phyloP scores from a whole-genome alignment of 192 early-diverging fungal species.

The Podila epigama region DNA sequence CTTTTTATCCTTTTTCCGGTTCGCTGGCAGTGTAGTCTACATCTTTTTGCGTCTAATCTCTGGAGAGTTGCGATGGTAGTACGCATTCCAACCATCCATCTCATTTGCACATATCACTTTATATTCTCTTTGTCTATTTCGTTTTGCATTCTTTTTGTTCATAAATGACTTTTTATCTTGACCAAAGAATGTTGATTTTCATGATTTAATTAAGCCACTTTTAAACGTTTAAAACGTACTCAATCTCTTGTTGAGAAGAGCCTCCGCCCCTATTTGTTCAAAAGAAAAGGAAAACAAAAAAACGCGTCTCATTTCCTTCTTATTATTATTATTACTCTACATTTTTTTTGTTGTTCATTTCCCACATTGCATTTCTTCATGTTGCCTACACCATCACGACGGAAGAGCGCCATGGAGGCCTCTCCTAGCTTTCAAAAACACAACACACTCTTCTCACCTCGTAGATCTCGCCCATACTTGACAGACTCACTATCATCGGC shows the following conservation, averaged over 20 bases:
- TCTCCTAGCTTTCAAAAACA: conserved; percentile 20
- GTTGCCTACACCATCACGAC: conserved; percentile 7
- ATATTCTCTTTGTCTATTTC: no score
- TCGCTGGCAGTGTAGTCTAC: conserved; percentile 75
- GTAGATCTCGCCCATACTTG: conserved; percentile 1
- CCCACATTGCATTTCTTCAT: conserved; percentile 1
- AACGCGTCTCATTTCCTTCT: not conserved
- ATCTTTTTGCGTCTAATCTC: conserved; percentile 62
- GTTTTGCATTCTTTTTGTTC: no score
- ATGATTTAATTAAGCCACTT: no score
- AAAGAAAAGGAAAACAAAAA: not conserved
- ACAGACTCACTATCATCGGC: not conserved
- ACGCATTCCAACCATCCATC: no score
- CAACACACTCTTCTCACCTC: not conserved
- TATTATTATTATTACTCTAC: not conserved
- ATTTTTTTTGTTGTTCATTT: not conserved
- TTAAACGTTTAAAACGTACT: no score
- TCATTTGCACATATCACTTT: no score
- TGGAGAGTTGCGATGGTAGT: conserved; percentile 44
- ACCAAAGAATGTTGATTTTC: no score
- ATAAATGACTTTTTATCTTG: no score
- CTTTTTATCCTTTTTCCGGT: conserved; percentile 73
- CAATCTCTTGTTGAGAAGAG: no score
- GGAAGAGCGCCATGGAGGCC: conserved; percentile 11
- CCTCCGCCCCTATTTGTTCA: no score